These are phyloP conservation scores for Smithsoniella earleae DNA, from an alignment of 163 green algal species.

Conservation along the genomic window DNA sequence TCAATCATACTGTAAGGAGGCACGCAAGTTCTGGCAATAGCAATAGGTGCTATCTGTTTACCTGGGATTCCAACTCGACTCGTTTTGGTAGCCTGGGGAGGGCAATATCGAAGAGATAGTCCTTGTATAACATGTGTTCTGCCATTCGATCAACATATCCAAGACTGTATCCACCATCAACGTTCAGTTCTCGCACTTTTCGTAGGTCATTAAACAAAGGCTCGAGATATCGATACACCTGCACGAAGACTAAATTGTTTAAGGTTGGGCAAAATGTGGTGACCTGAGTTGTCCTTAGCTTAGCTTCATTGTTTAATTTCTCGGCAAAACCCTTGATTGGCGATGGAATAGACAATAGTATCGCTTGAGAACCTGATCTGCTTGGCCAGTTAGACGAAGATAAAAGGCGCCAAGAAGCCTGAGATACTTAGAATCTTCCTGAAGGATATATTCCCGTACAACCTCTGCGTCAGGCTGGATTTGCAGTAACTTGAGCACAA, in stretches of 20 bases:
- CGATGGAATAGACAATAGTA: too few relatives aligned
- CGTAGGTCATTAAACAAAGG: slow-evolving; percentile 96
- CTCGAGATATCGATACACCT: slow-evolving; percentile 96
- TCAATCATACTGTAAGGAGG: not conserved
- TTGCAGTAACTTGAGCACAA: slow-evolving; percentile 95
- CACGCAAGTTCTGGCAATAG: not conserved
- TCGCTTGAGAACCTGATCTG: slow-evolving; percentile 36
- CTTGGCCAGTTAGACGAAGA: slow-evolving; percentile 81
- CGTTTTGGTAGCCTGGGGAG: slow-evolving; percentile 73
- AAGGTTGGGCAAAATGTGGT: not conserved
- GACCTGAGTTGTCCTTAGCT: not conserved
- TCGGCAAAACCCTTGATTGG: too few relatives aligned
- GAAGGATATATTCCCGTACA: slow-evolving; percentile 97
- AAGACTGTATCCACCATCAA: slow-evolving; percentile 61
- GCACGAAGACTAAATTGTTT: slow-evolving; percentile 35
- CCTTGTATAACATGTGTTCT: slow-evolving; percentile 80
- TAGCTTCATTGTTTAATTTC: too few relatives aligned
- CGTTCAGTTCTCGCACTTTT: slow-evolving; percentile 53
- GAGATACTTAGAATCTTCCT: slow-evolving; percentile 98
- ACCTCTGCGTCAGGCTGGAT: slow-evolving; percentile 97
- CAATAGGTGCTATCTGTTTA: slow-evolving; percentile 31
- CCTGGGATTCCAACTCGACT: slow-evolving; percentile 38
- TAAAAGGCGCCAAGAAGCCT: slow-evolving; percentile 94
- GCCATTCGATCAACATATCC: slow-evolving; percentile 84
- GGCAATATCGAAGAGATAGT: slow-evolving; percentile 89